Evolutionary conservation across 768 basidiomycete species (phyloP).

Genomic region (Mycena sanguinolenta): DNA sequence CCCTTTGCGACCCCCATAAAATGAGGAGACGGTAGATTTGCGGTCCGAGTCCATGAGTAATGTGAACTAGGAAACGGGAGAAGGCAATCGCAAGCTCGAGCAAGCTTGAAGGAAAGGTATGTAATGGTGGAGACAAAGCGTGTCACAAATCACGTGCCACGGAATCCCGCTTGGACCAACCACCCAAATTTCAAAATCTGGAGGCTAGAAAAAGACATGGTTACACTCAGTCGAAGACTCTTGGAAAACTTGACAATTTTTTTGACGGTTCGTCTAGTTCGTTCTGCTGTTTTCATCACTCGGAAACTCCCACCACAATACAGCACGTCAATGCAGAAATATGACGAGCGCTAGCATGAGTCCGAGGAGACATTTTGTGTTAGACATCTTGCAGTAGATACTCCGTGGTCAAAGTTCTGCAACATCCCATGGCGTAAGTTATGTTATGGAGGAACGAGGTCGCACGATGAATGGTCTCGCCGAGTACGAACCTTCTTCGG

Average conservation of each 20-base stretch:
- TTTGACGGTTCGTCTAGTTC: too few relatives aligned
- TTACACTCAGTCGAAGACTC: too few relatives aligned
- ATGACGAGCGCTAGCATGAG: neutral
- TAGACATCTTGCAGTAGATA: too few relatives aligned
- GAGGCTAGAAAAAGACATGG: too few relatives aligned
- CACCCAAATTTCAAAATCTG: too few relatives aligned
- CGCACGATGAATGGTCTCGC: neutral
- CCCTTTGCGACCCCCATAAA: conserved; percentile 75
- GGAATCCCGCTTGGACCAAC: conserved; percentile 12
- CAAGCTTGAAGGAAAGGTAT: neutral
- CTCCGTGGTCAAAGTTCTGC: neutral
- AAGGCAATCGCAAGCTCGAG: too few relatives aligned
- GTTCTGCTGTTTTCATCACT: too few relatives aligned
- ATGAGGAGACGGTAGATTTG: conserved; percentile 84
- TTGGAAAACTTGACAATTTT: neutral
- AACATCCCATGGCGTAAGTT: too few relatives aligned
- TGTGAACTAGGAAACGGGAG: conserved; percentile 2
- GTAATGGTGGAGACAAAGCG: conserved; percentile 10
- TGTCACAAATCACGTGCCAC: conserved; percentile 22
- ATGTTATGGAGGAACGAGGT: too few relatives aligned
- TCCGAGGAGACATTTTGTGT: neutral
- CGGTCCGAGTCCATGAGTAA: conserved; percentile 78
- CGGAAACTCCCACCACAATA: too few relatives aligned
- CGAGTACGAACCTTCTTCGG: neutral
- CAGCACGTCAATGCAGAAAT: too few relatives aligned